phyloP scores from a whole-genome alignment of 495 filamentous ascomycete species.

The Melanomma pulvis-pyrius region DNA sequence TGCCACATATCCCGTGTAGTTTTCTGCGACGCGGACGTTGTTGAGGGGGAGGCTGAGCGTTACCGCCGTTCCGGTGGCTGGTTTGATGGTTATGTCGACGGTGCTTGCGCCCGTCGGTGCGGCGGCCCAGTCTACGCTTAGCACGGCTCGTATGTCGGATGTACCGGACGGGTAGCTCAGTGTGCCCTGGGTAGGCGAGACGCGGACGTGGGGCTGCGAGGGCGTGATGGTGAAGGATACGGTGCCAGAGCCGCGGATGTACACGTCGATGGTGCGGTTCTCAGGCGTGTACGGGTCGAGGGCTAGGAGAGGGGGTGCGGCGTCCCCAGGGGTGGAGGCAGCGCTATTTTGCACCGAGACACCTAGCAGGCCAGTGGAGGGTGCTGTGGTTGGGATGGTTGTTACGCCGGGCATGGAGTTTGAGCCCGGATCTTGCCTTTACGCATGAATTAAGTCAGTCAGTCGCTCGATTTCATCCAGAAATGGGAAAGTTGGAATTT shows the following conservation, averaged over 20 bases:
- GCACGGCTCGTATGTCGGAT: constrained; percentile 15
- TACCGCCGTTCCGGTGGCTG: constrained; percentile 18
- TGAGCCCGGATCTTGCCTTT: constrained; percentile 28
- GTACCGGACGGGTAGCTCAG: constrained; percentile 27
- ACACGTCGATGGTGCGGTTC: constrained; percentile 35
- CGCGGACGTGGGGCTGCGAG: constrained; percentile 9
- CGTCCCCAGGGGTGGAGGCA: constrained; percentile 21
- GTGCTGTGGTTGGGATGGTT: constrained; percentile 29
- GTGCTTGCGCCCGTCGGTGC: constrained; percentile 26
- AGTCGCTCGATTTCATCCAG: neutral
- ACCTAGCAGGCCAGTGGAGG: constrained; percentile 23
- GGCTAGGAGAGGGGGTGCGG: constrained; percentile 14
- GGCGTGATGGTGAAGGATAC: constrained; percentile 29
- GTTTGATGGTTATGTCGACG: constrained; percentile 21
- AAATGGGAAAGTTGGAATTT: neutral
- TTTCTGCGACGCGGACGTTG: constrained; percentile 15
- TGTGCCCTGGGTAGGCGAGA: constrained; percentile 19
- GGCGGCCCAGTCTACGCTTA: constrained; percentile 27
- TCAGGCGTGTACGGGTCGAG: constrained; percentile 31
- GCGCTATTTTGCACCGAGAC: constrained; percentile 31
- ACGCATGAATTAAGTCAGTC: neutral
- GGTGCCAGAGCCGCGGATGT: constrained; percentile 24
- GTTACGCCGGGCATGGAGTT: constrained; percentile 32
- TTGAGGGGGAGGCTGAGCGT: constrained; percentile 22
- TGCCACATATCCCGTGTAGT: constrained; percentile 28